Evolutionary conservation across 257 asterid genomes (phyloP).

Genomic region (Solanum gandarillasii): DNA sequence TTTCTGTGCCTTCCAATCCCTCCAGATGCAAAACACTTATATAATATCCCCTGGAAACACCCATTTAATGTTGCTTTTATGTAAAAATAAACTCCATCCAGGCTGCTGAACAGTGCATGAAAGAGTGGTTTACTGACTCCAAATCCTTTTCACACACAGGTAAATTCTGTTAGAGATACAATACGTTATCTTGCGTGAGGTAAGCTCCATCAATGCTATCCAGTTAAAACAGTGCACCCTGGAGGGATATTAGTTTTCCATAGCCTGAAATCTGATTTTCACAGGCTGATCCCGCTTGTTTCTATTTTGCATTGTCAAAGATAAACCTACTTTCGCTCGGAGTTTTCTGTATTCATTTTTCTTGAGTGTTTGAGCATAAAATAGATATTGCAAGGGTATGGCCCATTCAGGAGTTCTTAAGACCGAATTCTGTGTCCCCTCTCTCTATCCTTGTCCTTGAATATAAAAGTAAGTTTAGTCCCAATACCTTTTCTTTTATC

Average conservation of each 20-base stretch:
- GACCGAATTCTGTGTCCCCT: background rate
- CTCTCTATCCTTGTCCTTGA: background rate
- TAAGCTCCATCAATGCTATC: background rate
- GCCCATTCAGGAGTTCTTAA: background rate
- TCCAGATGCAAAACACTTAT: background rate
- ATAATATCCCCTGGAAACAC: background rate
- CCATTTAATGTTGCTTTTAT: background rate
- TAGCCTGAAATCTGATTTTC: background rate
- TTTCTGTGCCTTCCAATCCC: background rate
- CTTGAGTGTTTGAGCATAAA: background rate
- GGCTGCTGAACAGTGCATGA: background rate
- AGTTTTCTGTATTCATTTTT: background rate
- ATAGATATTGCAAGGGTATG: background rate
- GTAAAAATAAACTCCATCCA: background rate
- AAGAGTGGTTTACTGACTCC: background rate
- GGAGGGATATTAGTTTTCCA: background rate
- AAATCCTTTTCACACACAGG: background rate
- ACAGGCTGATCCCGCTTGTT: background rate
- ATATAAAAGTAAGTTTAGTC: background rate
- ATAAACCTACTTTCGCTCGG: background rate
- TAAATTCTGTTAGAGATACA: background rate
- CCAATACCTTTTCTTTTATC: background rate
- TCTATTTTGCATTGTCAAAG: background rate
- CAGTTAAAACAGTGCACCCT: background rate
- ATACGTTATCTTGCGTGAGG: background rate